These are phyloP conservation scores for Salix suchowensis DNA, from an alignment of 345 rosid genomes.

Conservation along the genomic window DNA sequence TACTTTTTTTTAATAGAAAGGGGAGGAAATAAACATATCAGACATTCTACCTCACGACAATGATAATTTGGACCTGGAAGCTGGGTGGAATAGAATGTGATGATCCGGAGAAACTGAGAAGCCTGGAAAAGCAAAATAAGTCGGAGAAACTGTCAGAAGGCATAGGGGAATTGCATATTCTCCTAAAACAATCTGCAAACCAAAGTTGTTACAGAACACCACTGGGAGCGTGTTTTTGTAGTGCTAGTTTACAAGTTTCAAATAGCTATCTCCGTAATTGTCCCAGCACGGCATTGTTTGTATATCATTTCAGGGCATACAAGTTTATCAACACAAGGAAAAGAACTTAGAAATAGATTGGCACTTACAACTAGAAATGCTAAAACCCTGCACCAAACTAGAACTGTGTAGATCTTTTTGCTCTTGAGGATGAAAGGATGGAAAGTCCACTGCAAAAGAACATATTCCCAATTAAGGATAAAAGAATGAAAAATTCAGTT, in stretches of 20 bases:
- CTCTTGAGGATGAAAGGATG: conserved; percentile 93
- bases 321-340: neutral
- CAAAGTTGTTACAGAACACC: neutral
- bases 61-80: conserved; percentile 99
- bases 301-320: neutral
- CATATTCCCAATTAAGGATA: neutral
- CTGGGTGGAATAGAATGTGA: conserved; percentile 92
- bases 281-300: neutral
- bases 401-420: conserved; percentile 93
- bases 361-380: conserved; percentile 91
- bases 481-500: neutral
- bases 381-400: conserved; percentile 95
- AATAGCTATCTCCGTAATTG: neutral
- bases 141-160: conserved; percentile 12
- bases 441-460: conserved; percentile 88
- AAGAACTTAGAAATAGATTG: neutral
- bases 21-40: neutral
- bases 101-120: conserved; percentile 77
- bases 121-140: conserved; percentile 42
- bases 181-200: neutral
- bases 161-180: neutral
- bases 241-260: neutral
- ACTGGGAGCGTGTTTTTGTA: neutral
- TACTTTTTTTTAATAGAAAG: neutral
- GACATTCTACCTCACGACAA: conserved; percentile 73